Base-by-base conservation (phyloP, 495 filamentous ascomycete species). In the Penicillium lagena region DNA sequence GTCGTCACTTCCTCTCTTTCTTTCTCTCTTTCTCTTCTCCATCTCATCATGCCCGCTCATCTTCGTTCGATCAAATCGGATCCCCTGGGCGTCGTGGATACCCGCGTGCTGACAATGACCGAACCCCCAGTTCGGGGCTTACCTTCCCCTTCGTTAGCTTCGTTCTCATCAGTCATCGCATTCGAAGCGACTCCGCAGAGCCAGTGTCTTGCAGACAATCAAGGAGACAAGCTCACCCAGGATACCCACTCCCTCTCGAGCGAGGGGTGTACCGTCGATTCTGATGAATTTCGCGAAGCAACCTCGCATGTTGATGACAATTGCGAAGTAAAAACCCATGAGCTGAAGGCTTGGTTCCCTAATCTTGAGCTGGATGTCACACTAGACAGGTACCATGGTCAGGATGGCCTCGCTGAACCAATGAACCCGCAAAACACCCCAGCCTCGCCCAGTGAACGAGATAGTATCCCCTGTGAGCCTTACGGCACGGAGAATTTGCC, bases 381-480 rank as follows among this genome's bases (percentile, higher is more conserved):
- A n/a, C 39, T 52, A 38, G 55, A 56, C 14, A 55, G 46, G 13
- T 58, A 55, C 30, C 50, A 55, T 14, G 46, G 40, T 29, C 45
- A 55, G 22, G 56, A 60, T 14, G 46, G 40, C 11, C 38, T 47
- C 45, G 14, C 36, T 7, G 50, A 55, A 33, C 50, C 51, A 3
- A 17, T 29, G 15, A 57, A 53, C 15, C 52, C 60, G 7, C 50
- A 54, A 14, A 62, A 62, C 44, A 62, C 63, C 4, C 60, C 60
- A 1, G 50, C 47, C 7, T 58, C 54, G 6, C 40, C 49, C 33
- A 58, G 47, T 33, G 48, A 45, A 14, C 29, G 32, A 27, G 40
- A 31, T 4, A 52, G 51, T 37, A 40, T 30, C 4, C 27, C 28
- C 0, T 27, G 12, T 29, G 12, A 15, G 4, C 39, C 28, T 11